Base-by-base conservation (phyloP, 169 alveolate genomes). In the Babesia divergens region DNA sequence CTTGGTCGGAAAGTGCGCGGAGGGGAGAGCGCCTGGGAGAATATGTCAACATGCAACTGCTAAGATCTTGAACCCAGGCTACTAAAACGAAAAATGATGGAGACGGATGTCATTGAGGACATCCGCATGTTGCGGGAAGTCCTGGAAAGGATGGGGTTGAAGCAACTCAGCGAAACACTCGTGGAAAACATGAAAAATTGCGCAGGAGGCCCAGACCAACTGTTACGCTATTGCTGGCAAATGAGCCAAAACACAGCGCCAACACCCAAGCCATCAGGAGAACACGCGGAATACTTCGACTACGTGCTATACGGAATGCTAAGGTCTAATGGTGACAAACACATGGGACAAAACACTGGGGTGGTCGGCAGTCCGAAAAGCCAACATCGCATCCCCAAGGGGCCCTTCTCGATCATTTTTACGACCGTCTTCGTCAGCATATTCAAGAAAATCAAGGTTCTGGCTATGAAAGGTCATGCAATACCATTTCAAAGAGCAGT, bases 321-420 rank as follows among this genome's bases (percentile, higher is more conserved):
- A 5, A 42, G 38, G 43, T 11, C 4, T 16, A 29, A n/a, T 38
- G 46, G 13, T 1, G 29, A 32, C 14, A 6, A n/a, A 1, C 42
- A 53, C 54, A 14, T 20, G 16, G 71, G 71, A 8, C 26, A 0
- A 9, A 6, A 11, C 24, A 5, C 6, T 11, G 11, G 6, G 14
- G 35, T 51, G 35, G 5, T 5, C 13, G n/a, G n/a, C 37, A 0
- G 18, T n/a, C 26, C 43, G 6, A 6, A 28, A 28, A 28, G 52
- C 7, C 29, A 32, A 8, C 28, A 32, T 6, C 29, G 8, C 31
- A 16, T 35, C 24, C 54, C 31, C 6, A 28, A 31, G 53, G 59
- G 62, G 22, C 72, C 72, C 26, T 32, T 62, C 24, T 46, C 56
- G 28, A 14, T 62, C 40, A 35, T 62, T 11, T 43, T 62, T 38